These are phyloP conservation scores for Lentinula sp. DNA, from an alignment of 768 basidiomycete genomes.

Conservation along the genomic window DNA sequence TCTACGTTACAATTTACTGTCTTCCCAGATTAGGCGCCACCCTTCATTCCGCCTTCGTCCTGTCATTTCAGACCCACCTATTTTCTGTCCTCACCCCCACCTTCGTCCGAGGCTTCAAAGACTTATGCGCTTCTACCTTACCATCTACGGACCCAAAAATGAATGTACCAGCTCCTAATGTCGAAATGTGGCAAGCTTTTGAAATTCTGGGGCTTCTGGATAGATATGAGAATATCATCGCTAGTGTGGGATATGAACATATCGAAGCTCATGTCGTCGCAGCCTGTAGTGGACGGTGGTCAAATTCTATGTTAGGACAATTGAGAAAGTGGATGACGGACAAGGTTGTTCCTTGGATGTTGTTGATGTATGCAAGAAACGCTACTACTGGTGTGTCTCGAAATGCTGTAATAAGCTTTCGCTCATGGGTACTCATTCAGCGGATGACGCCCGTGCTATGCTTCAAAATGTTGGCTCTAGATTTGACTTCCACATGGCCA, in stretches of 20 bases:
- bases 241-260: constrained; percentile 78
- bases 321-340: constrained; percentile 74
- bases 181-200: constrained; percentile 51
- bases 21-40: constrained; percentile 50
- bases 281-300: constrained; percentile 68
- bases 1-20: constrained; percentile 8
- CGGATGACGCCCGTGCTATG: constrained; percentile 66
- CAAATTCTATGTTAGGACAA: constrained; percentile 50
- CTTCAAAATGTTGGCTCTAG: constrained; percentile 73
- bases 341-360: constrained; percentile 81
- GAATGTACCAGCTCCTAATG: constrained; percentile 12
- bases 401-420: background rate
- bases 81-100: constrained; percentile 65
- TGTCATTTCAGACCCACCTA: constrained; percentile 68
- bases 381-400: constrained; percentile 43
- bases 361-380: constrained; percentile 68
- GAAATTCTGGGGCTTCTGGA: constrained; percentile 72
- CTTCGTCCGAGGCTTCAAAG: constrained; percentile 65
- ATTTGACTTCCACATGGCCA: constrained; percentile 92
- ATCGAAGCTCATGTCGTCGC: constrained; percentile 71
- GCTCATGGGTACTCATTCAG: constrained; percentile 24
- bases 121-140: constrained; percentile 57
- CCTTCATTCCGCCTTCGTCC: constrained; percentile 54
- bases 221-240: constrained; percentile 78
- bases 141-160: constrained; percentile 22